Evolutionary conservation across 257 asterid genomes (phyloP), one percentile per base, ranked within the genome.

Genomic region (Cynanchum wilfordii): DNA sequence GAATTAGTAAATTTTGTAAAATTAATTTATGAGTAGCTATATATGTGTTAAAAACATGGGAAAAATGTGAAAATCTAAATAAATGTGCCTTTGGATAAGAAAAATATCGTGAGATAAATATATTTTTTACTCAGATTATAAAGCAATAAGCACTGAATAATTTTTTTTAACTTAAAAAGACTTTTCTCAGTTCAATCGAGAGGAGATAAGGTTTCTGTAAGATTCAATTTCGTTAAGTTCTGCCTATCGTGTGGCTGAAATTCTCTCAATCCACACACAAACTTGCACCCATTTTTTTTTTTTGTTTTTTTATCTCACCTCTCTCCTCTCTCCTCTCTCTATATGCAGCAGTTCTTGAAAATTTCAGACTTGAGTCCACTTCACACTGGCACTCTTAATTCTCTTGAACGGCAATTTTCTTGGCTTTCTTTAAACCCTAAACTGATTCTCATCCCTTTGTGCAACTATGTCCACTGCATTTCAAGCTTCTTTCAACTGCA

Each of bases 401-500:
- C 6, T 51, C 33, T 3, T 42, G 11, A 42, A 62, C 45, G 42
- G 30, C 66, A 19, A 15, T 30, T 15, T 67, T 50, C 33, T 63
- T 36, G 47, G 47, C 22, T 69, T 55, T 58, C 30, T 58, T 15
- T 62, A 50, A 78, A 78, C 75, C 82, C 80, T 70, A 29, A 30
- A 7, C 57, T 54, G 5, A 24, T 16, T 30, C 12, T 16, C 5
- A 64, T 36, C 8, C 33, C 47, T 42, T 22, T 27, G 9, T 75
- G 74, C 72, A 78, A 42, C 82, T 69, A 77, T 77, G 80, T 51
- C 73, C 47, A n/a, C 49, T 57, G 47, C 86, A 49, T 89, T 89
- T 22, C 97, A 86, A 82, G 86, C 96, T 67, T 86, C 91, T 72
- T 85, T 86, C 30, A 19, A 82, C 30, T 72, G 20, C 72, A 76